Base-by-base conservation (phyloP, 2,329 filamentous ascomycete species). In the Pyrenophora teres region DNA sequence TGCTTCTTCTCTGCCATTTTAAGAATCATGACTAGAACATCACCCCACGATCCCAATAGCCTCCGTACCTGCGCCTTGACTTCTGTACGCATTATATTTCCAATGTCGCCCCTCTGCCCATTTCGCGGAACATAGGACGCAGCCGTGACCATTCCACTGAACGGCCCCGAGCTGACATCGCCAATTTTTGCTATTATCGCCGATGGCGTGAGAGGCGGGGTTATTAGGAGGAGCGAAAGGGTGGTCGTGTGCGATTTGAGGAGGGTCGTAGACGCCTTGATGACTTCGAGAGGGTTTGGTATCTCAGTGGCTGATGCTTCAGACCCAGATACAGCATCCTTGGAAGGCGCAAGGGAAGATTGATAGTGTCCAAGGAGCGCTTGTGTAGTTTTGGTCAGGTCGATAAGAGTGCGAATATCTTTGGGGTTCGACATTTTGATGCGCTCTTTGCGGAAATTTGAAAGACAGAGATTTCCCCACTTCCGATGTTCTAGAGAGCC, bases 201-300 rank as follows among this genome's bases (percentile, higher is more conserved):
- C 0, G 87, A 86, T 0, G 90, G 86, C 0, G 92, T 94, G 62
- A 96, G 95, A 0, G 93, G 92, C 15, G 90, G 83, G 66, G 90
- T 96, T 66, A 95, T 88, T 1, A 94, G 83, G 10, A 97, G 82
- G 0, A 97, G 86, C 0, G 90, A 93, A 21, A 97, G 81, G 57
- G 96, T 96, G 5, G 92, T 96, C 1, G 87, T 84, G 69, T 97
- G 91, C 0, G 92, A 90, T 69, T 85, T 87, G 52, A 96, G 84
- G 4, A 95, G 80, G 21, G 81, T 83, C 0, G 90, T 83, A 0
- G 89, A 83, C 64, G 92, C 87, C 63, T 83, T 82, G 30, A 92
- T 84, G 51, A 93, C 81, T 12, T 84, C 76, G 19, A 96, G 81
- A 8, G 85, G 80, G 60, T 67, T 74, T 47, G 54, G 63, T 3